Percentiles rank a stretch among this genome's conserved stretches.
These are phyloP conservation scores for Stentor roeselii DNA, from an alignment of 73 alveolate genomes.

Conservation along the genomic window DNA sequence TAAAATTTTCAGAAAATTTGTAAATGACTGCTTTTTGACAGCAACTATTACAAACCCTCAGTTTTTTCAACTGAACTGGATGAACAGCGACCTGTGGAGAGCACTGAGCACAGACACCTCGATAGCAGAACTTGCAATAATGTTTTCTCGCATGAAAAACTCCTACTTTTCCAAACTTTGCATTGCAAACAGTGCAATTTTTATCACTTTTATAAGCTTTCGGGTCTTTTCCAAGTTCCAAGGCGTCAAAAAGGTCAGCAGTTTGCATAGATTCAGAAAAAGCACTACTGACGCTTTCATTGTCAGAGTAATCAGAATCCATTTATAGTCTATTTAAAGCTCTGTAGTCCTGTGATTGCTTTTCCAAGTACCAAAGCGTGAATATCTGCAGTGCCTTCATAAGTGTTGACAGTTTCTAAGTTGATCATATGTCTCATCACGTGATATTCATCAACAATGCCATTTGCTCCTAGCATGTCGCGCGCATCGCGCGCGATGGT, in stretches of 20 bases:
- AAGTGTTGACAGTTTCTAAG: conserved; percentile 84
- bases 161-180: conserved; percentile 7
- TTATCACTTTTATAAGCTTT: conserved; percentile 19
- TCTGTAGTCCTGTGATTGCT: conserved; percentile 91
- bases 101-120: conserved; percentile 24
- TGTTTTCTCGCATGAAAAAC: conserved; percentile 4
- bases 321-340: conserved; percentile 49
- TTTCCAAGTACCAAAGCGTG: conserved; percentile 85
- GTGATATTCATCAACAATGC: conserved; percentile 91
- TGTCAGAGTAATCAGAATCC: not conserved
- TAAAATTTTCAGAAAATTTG: not conserved
- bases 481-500: conserved; percentile 85
- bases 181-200: conserved; percentile 22
- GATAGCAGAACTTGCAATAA: conserved; percentile 14
- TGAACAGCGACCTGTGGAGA: conserved; percentile 10
- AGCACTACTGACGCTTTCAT: not conserved
- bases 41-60: not conserved
- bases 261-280: conserved; percentile 3
- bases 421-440: conserved; percentile 84
- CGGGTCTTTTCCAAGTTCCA: not conserved
- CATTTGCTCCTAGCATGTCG: conserved; percentile 94
- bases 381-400: conserved; percentile 77
- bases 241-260: not conserved
- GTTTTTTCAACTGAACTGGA: not conserved
- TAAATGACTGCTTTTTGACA: not conserved